Base-by-base conservation (phyloP, 768 basidiomycete species). In the Mycena filopes region DNA sequence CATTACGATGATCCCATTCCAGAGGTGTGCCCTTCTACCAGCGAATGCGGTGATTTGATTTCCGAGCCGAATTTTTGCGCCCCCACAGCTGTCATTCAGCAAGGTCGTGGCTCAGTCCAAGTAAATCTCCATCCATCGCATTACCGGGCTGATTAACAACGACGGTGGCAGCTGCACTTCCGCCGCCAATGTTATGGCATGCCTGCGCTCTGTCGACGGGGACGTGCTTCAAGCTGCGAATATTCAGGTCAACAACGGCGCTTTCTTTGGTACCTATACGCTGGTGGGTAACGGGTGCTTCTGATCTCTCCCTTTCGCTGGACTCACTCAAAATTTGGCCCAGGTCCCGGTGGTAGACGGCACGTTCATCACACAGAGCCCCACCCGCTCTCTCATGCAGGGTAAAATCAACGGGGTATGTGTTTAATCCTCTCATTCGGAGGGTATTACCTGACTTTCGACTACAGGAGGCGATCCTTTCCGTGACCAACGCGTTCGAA, bases 381-480 rank as follows among this genome's bases (percentile, higher is more conserved):
- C 78, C 5, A 73, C 66, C 0, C 62, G 68, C 43, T 72, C 77
- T 10, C 62, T 79, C 28, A 36, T 45, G 13, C 69, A 62, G 20
- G 76, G 76, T 31, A 58, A 49, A 20, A 56, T 74, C 25, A 78
- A 79, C 25, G 78, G 77, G 21, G 78, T 79, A 59, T 12, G 74
- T 51, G n/a, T n/a, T n/a, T 43, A 15, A 43, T 8, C 29, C n/a
- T n/a, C n/a, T n/a, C n/a, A n/a, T n/a, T n/a, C n/a, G n/a, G n/a
- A n/a, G n/a, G n/a, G n/a, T n/a, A n/a, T 42, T n/a, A 42, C 41
- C 18, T 48, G 11, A 16, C 18, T 77, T 80, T 73, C 88, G 21
- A 47, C 70, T 46, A 16, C 31, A 43, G 60, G 67, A 75, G 57
- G 58, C 64, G 36, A 57, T 75, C 0, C 60, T 75, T 65, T 42